Evolutionary conservation across 495 filamentous ascomycete genomes (phyloP).

Genomic region (Cercophora samala): DNA sequence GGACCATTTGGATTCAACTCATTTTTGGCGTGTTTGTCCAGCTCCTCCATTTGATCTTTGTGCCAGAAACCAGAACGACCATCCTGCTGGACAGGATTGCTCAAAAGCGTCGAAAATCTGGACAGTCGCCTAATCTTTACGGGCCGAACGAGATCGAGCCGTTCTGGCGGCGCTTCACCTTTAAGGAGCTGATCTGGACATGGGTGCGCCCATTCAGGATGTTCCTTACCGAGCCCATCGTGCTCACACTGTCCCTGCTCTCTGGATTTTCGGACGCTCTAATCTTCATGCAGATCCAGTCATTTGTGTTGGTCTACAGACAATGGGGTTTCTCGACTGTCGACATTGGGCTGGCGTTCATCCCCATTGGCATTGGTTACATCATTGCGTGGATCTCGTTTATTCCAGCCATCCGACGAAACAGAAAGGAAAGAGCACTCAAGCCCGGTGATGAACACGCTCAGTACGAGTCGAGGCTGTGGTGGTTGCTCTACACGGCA

Average conservation of each 20-base stretch:
- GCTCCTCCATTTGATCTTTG: slow-evolving; percentile 61
- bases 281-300: slow-evolving; percentile 76
- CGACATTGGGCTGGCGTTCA: slow-evolving; percentile 58
- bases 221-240: slow-evolving; percentile 75
- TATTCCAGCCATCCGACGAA: slow-evolving; percentile 59
- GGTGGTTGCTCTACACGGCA: slow-evolving; percentile 59
- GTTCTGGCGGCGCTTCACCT: slow-evolving; percentile 49
- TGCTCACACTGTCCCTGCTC: slow-evolving; percentile 65
- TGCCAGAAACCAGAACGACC: slow-evolving; percentile 65
- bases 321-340: slow-evolving; percentile 60
- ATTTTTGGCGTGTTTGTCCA: slow-evolving; percentile 68
- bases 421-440: slow-evolving; percentile 48
- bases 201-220: slow-evolving; percentile 75
- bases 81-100: slow-evolving; percentile 66
- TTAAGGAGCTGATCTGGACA: slow-evolving; percentile 54
- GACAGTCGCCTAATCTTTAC: slow-evolving; percentile 54
- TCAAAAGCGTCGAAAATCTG: slow-evolving; percentile 57
- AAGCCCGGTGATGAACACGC: slow-evolving; percentile 57
- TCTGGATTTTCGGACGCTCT: slow-evolving; percentile 77
- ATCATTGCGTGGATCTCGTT: slow-evolving; percentile 61
- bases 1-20: slow-evolving; percentile 79
- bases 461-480: slow-evolving; percentile 57
- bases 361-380: slow-evolving; percentile 64
- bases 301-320: slow-evolving; percentile 59
- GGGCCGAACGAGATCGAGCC: slow-evolving; percentile 59